A percentile compares a stretch with the other conserved stretches of the same genome.
phyloP scores from a whole-genome alignment of 495 filamentous ascomycete species.

The Xylaria bambusicola region DNA sequence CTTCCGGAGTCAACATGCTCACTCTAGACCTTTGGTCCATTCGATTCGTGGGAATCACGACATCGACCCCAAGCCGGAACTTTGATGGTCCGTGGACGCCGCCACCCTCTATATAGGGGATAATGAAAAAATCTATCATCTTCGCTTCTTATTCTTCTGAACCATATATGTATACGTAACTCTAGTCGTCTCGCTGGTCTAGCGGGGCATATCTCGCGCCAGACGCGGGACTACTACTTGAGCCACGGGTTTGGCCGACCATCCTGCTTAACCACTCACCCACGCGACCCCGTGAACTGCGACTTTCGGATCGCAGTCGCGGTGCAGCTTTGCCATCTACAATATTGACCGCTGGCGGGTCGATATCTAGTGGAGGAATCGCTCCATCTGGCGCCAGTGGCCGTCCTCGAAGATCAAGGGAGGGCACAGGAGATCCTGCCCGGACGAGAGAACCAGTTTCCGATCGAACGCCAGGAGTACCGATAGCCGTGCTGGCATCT shows the following conservation, averaged over 20 bases:
- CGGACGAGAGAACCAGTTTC: conserved; percentile 77
- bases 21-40: not conserved
- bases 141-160: not conserved
- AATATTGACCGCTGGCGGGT: conserved; percentile 39
- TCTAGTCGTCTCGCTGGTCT: conserved; percentile 46
- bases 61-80: conserved; percentile 1
- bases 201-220: conserved; percentile 44
- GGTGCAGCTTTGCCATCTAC: conserved; percentile 28
- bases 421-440: conserved; percentile 72
- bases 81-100: conserved; percentile 14
- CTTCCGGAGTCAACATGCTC: conserved; percentile 1
- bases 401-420: conserved; percentile 65
- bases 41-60: conserved; percentile 6
- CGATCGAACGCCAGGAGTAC: conserved; percentile 46
- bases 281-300: conserved; percentile 39
- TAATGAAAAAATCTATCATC: conserved; percentile 16
- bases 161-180: conserved; percentile 2
- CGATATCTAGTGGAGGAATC: conserved; percentile 42
- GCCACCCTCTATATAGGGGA: conserved; percentile 15
- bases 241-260: conserved; percentile 37
- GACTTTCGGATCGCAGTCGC: conserved; percentile 26
- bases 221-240: conserved; percentile 33
- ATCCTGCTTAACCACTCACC: conserved; percentile 54
- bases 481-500: conserved; percentile 75
- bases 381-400: conserved; percentile 35